Conservation (phyloP, 805 yeast species). For the Candida maltosa region DNA sequence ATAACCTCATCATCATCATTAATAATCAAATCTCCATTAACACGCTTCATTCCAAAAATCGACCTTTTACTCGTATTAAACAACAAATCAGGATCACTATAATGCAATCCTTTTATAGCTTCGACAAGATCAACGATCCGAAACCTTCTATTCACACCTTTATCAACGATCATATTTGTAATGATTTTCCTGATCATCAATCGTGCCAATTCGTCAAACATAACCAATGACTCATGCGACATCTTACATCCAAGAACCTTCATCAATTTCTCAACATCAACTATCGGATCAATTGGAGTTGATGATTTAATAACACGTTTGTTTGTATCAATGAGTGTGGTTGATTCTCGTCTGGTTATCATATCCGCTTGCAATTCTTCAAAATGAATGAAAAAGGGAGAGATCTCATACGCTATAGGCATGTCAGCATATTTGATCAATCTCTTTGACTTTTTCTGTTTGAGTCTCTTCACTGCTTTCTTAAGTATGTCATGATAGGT, state of each 20-base stretch:
- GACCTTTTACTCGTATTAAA: constrained; percentile 1
- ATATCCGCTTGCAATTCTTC: constrained; percentile 48
- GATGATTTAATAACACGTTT: too few species aligned
- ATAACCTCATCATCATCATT: neutral
- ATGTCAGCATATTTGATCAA: constrained; percentile 40
- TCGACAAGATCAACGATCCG: neutral
- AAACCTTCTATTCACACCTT: too few species aligned
- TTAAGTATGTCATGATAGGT: constrained; percentile 42
- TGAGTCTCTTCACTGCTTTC: constrained; percentile 19
- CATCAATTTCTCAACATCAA: too few species aligned
- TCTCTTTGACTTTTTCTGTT: constrained; percentile 12
- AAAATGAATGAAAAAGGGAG: constrained; percentile 34
- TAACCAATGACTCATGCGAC: constrained; percentile 12
- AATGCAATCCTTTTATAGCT: constrained; percentile 1
- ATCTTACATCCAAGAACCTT: too few species aligned
- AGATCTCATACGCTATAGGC: constrained; percentile 54
- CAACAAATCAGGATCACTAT: constrained; percentile 2
- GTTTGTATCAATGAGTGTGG: too few species aligned
- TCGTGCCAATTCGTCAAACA: constrained; percentile 18
- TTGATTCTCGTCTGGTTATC: too few species aligned
- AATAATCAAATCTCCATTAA: neutral
- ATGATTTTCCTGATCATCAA: constrained; percentile 13
- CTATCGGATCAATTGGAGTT: too few species aligned
- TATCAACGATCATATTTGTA: too few species aligned
- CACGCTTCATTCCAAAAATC: neutral